phyloP scores from a whole-genome alignment of 1,284 basidiomycete species.

The Quambalaria eucalypti region DNA sequence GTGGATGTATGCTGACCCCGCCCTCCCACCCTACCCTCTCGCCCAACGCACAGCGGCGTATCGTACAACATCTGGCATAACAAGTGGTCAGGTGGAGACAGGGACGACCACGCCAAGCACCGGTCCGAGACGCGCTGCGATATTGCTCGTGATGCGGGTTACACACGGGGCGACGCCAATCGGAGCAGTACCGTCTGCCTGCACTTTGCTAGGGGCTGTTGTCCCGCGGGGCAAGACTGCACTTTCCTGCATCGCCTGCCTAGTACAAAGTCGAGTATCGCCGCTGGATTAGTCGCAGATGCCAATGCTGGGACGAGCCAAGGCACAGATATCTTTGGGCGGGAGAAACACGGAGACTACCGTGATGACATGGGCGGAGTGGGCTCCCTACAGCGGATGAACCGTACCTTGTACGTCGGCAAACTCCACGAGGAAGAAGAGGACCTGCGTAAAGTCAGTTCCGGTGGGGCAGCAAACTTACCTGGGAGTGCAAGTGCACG shows the following conservation, averaged over 20 bases:
- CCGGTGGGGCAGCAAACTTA: not conserved
- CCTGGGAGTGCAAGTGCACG: too few relatives aligned
- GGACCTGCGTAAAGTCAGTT: not conserved
- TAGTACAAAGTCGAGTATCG: not conserved
- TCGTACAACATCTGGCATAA: constrained; percentile 87
- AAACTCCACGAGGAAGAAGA: constrained; percentile 55
- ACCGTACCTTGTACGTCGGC: constrained; percentile 88
- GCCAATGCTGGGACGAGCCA: constrained; percentile 60
- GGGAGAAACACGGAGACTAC: constrained; percentile 95
- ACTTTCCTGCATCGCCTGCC: constrained; percentile 79
- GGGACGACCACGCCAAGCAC: constrained; percentile 57
- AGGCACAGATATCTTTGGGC: constrained; percentile 89
- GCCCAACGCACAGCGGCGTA: constrained; percentile 11
- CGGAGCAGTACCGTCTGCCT: constrained; percentile 72
- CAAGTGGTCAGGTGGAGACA: constrained; percentile 68
- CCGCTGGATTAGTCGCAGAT: not conserved
- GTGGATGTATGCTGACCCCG: too few relatives aligned
- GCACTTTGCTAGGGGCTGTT: constrained; percentile 91
- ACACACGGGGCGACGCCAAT: constrained; percentile 54
- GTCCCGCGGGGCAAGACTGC: constrained; percentile 89
- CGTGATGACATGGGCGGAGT: constrained; percentile 99
- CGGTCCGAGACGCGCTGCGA: constrained; percentile 84
- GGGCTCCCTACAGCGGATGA: constrained; percentile 84
- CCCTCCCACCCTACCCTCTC: too few relatives aligned
- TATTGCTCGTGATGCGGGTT: constrained; percentile 77